A percentile compares a stretch with the other conserved stretches of the same genome.
These are phyloP conservation scores for Kwoniella shandongensis DNA, from an alignment of 768 basidiomycete genomes.

Conservation along the genomic window DNA sequence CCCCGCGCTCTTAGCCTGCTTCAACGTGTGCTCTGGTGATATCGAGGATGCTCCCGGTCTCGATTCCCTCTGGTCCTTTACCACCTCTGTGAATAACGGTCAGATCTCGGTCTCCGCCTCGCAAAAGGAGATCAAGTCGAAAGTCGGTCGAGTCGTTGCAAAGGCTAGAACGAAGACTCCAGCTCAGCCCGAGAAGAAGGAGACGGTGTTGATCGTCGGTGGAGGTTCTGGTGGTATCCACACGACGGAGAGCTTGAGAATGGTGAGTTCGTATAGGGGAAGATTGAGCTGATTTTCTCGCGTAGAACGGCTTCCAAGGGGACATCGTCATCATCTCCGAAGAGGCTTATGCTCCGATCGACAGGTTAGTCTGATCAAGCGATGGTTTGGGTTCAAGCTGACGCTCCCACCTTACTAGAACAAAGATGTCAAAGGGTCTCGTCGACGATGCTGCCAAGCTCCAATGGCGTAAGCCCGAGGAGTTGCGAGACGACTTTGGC, in stretches of 20 bases:
- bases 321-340: constrained; percentile 76
- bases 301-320: constrained; percentile 72
- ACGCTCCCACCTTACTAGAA: constrained; percentile 57
- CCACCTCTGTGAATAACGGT: constrained; percentile 62
- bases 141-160: constrained; percentile 63
- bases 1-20: constrained; percentile 64
- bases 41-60: constrained; percentile 85
- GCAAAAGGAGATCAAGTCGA: constrained; percentile 64
- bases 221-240: constrained; percentile 79
- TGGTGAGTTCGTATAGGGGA: constrained; percentile 58
- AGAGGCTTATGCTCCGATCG: constrained; percentile 77
- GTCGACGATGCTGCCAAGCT: constrained; percentile 75
- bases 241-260: constrained; percentile 74
- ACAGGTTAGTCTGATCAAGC: constrained; percentile 60
- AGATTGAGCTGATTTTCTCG: neutral
- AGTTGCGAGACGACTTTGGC: constrained; percentile 65
- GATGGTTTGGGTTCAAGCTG: constrained; percentile 6
- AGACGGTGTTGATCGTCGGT: constrained; percentile 75
- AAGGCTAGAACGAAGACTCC: constrained; percentile 56
- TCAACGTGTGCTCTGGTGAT: constrained; percentile 67
- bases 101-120: constrained; percentile 78
- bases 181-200: constrained; percentile 48
- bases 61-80: constrained; percentile 74
- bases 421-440: constrained; percentile 84
- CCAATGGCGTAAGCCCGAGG: constrained; percentile 68